Evolutionary conservation across 441 rosid species (phyloP), one percentile per base, ranked within the genome.

Genomic region (Raphanus hybrid): DNA sequence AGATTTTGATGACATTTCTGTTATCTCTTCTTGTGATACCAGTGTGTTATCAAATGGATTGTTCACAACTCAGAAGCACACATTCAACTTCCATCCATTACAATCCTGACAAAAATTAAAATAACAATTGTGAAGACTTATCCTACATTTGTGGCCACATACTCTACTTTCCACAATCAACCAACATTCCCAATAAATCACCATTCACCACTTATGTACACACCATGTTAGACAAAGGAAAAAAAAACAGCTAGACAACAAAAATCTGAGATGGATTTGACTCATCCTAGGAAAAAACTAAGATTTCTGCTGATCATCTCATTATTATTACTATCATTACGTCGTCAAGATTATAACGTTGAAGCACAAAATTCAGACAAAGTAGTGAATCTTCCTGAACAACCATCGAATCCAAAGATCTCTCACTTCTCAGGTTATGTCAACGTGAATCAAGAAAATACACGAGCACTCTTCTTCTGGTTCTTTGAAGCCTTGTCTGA

Each of bases 401-500:
- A 89, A 78, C 89, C 92, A 35, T 29, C 73, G 8, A 70, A 5
- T 4, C 86, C 80, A 15, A 70, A 82, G 58, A 62, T 87, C 74
- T 79, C 87, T 9, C 92, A 87, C 3, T 89, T 84, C 85, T 87
- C 91, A 52, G 92, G 91, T 27, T 87, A 87, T 73, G 69, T 89
- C 77, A 84, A 87, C 8, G 92, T 87, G 68, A 78, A 86, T 43
- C 77, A 75, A 67, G 83, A 83, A 61, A 78, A 86, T 55, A 87
- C 88, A 58, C 80, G 90, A 78, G 87, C 89, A 55, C 87, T 87
- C 74, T 87, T 89, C 80, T 87, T 82, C 78, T 87, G 89, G 92
- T 87, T 87, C 82, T 89, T 87, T 37, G 88, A 89, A 82, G 87
- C 91, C 50, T 84, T 80, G 62, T 80, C 88, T 73, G 79, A 82